These are phyloP conservation scores for Casaregolazyma suthepensis DNA, from an alignment of 1,139 yeast genomes.

Conservation along the genomic window DNA sequence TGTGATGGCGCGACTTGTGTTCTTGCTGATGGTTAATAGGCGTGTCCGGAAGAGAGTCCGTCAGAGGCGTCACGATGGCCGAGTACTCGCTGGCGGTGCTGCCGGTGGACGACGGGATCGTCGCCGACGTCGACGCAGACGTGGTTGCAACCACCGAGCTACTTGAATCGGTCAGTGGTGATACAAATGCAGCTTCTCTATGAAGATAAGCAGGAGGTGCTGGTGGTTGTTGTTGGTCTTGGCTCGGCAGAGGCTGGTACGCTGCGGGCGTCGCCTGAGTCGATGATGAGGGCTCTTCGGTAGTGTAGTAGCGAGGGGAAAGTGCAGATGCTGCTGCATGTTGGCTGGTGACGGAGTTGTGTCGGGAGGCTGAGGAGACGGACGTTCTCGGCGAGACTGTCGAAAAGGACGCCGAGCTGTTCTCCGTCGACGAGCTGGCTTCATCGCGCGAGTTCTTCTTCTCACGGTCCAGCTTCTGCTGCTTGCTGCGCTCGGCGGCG, in stretches of 20 bases:
- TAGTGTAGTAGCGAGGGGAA: constrained; percentile 5
- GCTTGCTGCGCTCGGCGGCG: constrained; percentile 24
- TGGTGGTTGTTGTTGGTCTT: constrained; percentile 9
- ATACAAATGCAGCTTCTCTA: not conserved
- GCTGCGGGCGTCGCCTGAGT: constrained; percentile 3
- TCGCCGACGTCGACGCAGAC: not conserved
- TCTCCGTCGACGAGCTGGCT: constrained; percentile 8
- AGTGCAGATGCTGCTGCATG: constrained; percentile 1
- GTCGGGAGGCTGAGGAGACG: constrained; percentile 7
- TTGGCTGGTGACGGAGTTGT: constrained; percentile 10
- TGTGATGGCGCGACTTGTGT: constrained; percentile 3
- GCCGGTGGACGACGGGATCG: constrained; percentile 5
- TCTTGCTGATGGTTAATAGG: constrained; percentile 12
- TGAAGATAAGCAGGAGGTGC: constrained; percentile 6
- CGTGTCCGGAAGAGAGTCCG: constrained; percentile 21
- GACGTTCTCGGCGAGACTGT: constrained; percentile 5
- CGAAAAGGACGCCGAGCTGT: not conserved
- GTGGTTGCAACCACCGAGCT: constrained; percentile 7
- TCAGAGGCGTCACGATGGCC: constrained; percentile 20
- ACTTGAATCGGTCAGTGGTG: constrained; percentile 1
- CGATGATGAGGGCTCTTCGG: constrained; percentile 6
- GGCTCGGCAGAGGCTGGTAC: constrained; percentile 5
- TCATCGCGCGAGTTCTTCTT: constrained; percentile 7
- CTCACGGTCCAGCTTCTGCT: constrained; percentile 7
- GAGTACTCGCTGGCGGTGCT: constrained; percentile 13